Percentiles rank a stretch among this genome's conserved stretches.
Conservation (phyloP, 2,329 filamentous ascomycete genomes). For the Colletotrichum sidae region DNA sequence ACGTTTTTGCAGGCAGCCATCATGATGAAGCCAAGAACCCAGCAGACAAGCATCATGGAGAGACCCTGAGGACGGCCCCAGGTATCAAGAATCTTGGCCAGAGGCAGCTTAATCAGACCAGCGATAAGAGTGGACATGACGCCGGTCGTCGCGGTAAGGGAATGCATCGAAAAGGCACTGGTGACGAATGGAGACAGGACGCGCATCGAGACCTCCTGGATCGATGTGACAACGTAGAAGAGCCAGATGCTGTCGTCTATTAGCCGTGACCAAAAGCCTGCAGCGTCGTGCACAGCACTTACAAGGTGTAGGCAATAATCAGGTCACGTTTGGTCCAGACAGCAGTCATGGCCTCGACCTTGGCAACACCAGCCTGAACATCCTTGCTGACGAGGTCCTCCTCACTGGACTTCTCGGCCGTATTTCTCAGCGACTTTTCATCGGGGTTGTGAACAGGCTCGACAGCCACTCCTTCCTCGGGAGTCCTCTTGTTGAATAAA, state of each 20-base stretch:
- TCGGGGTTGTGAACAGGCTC: constrained; percentile 15
- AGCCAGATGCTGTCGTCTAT: constrained; percentile 48
- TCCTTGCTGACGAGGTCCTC: constrained; percentile 47
- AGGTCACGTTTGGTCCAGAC: constrained; percentile 56
- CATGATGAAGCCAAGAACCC: constrained; percentile 67
- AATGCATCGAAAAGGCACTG: constrained; percentile 63
- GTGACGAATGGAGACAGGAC: constrained; percentile 62
- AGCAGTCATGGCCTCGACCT: constrained; percentile 60
- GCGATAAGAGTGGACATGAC: constrained; percentile 66
- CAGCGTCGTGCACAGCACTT: constrained; percentile 39
- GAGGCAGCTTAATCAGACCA: constrained; percentile 72
- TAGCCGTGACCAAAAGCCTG: constrained; percentile 3
- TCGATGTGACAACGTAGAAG: constrained; percentile 52
- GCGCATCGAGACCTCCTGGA: constrained; percentile 51
- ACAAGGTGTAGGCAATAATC: constrained; percentile 57
- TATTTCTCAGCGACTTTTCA: constrained; percentile 23
- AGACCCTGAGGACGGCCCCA: constrained; percentile 76
- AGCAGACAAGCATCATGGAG: constrained; percentile 62
- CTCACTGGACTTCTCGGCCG: constrained; percentile 42
- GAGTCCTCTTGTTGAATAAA: constrained; percentile 28
- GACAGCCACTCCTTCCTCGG: constrained; percentile 22
- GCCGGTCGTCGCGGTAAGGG: constrained; percentile 62
- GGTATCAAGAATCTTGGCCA: constrained; percentile 75
- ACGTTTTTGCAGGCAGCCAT: constrained; percentile 74
- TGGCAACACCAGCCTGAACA: constrained; percentile 58